Evolutionary conservation across 2,329 filamentous ascomycete genomes (phyloP).

Genomic region (Phialemonium atrogriseum): DNA sequence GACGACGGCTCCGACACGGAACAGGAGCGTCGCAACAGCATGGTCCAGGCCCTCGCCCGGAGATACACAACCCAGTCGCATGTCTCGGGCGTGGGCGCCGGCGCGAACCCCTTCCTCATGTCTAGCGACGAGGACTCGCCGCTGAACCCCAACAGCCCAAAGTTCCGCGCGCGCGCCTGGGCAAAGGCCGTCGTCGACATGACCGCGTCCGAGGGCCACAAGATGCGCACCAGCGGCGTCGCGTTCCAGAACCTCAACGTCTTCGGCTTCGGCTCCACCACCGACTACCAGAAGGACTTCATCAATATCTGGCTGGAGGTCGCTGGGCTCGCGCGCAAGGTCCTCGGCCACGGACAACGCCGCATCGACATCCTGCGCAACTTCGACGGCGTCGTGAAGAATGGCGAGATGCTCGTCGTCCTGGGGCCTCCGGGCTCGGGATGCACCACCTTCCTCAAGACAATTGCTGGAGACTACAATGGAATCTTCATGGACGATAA

Average conservation of each 20-base stretch:
- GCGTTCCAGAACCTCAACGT: slow-evolving; percentile 61
- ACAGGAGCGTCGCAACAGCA: slow-evolving; percentile 39
- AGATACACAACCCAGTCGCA: slow-evolving; percentile 43
- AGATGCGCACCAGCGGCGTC: slow-evolving; percentile 54
- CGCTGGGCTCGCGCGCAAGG: slow-evolving; percentile 31
- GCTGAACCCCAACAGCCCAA: slow-evolving; percentile 37
- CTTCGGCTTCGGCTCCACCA: slow-evolving; percentile 57
- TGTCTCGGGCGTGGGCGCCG: slow-evolving; percentile 16
- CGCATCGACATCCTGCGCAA: slow-evolving; percentile 61
- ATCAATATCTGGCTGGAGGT: slow-evolving; percentile 50
- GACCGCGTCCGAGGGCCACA: slow-evolving; percentile 40
- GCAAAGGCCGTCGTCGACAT: slow-evolving; percentile 49
- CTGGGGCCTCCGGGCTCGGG: slow-evolving; percentile 65
- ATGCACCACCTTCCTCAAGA: slow-evolving; percentile 80
- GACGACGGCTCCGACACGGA: slow-evolving; percentile 32
- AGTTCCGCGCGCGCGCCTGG: slow-evolving; percentile 50
- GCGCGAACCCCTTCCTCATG: slow-evolving; percentile 40
- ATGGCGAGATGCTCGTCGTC: slow-evolving; percentile 69
- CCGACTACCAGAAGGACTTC: slow-evolving; percentile 64
- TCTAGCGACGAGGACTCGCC: slow-evolving; percentile 30
- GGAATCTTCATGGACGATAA: slow-evolving; percentile 64
- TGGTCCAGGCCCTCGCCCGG: slow-evolving; percentile 48
- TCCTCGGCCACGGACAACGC: slow-evolving; percentile 43
- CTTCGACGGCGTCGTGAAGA: slow-evolving; percentile 60
- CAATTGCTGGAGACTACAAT: slow-evolving; percentile 73